Evolutionary conservation across 169 alveolate species (phyloP), one percentile per base, ranked within the genome.

Genomic region (Plasmodium vinckei): DNA sequence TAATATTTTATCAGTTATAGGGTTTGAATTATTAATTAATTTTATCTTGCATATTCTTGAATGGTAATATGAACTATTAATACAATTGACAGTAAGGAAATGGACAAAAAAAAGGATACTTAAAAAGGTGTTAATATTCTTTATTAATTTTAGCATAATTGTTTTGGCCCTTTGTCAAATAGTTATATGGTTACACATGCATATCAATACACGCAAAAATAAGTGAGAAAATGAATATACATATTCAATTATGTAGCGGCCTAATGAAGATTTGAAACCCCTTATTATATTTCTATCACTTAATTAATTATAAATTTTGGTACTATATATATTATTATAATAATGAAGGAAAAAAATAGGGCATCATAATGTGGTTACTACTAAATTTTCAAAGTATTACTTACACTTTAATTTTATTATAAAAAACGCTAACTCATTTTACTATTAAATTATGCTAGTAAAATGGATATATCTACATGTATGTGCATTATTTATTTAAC

Each of bases 101-200:
- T 59, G 72, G 17, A 72, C 47, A 3, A 57, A 57, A 39, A 72
- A 72, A 23, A 72, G 44, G 63, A 47, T 33, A 15, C 57, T 21
- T 47, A 57, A 46, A 59, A 57, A 6, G 1, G 10, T 59, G 42
- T 7, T 57, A 12, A 72, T 9, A 17, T 23, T 72, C 25, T 57
- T 72, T 27, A 72, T 56, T 72, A 72, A 59, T n/a, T 72, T 39
- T 63, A 64, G 72, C 87, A 72, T 72, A 72, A 57, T 72, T 72
- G 17, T 15, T 39, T 49, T 10, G 17, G 0, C 10, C 15, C 60
- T 42, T 71, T 23, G 9, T n/a, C 23, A 17, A 9, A n/a, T 5
- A 5, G 9, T 21, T 15, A 47, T 19, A 6, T 33, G 42, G 42
- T 33, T 51, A n/a, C 59, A 9, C 59, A 51, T 51, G 59, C 6